Percentiles rank a stretch among this genome's conserved stretches.
Conservation (phyloP, 83 land plant genomes). For the Picea abies region DNA sequence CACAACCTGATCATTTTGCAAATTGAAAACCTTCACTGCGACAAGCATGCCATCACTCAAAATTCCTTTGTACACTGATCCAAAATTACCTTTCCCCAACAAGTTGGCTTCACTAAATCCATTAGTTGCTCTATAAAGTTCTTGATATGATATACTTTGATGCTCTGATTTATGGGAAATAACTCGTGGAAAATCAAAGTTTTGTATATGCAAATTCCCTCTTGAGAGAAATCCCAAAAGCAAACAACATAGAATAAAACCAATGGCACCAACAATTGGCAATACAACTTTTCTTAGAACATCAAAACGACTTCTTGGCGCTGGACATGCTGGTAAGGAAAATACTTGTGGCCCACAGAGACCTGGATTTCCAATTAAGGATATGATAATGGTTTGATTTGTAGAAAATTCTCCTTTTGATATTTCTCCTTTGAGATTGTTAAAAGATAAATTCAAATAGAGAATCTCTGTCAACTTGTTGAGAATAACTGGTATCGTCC, state of each 20-base stretch:
- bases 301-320: too few relatives aligned
- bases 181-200: too few relatives aligned
- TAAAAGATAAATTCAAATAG: conserved; percentile 50
- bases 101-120: conserved; percentile 18
- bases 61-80: conserved; percentile 1
- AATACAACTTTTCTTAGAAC: too few relatives aligned
- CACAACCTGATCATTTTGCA: background rate
- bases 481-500: conserved; percentile 42
- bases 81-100: conserved; percentile 16
- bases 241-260: background rate
- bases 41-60: background rate
- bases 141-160: conserved; percentile 10
- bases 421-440: conserved; percentile 51
- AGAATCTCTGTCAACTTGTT: conserved; percentile 37
- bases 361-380: conserved; percentile 51
- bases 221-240: background rate
- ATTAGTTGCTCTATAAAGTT: conserved; percentile 11
- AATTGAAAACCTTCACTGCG: conserved; percentile 22
- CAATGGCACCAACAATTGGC: too few relatives aligned
- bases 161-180: background rate
- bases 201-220: background rate
- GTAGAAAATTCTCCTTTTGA: conserved; percentile 40
- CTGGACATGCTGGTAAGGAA: too few relatives aligned
- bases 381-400: conserved; percentile 22
- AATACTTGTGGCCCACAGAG: conserved; percentile 49